phyloP scores from a whole-genome alignment of 441 rosid genomes.

The Gossypium schwendimanii region DNA sequence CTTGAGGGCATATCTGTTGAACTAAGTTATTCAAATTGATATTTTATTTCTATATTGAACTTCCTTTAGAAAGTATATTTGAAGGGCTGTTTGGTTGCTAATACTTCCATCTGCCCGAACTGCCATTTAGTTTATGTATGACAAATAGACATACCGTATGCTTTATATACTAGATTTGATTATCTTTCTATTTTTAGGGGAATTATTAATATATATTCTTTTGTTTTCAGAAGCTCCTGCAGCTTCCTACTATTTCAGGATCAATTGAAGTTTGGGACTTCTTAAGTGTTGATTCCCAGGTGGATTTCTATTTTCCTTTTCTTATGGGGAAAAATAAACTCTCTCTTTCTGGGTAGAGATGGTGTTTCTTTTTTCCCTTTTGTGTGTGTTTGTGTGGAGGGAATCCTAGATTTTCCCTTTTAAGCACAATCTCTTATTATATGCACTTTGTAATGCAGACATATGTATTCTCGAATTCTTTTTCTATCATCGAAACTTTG shows the following conservation, averaged over 20 bases:
- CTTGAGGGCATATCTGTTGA: not conserved
- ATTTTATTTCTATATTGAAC: not conserved
- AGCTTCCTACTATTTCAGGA: slow-evolving; percentile 84
- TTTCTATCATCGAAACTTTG: slow-evolving; percentile 85
- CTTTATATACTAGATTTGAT: not conserved
- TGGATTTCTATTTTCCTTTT: slow-evolving; percentile 16
- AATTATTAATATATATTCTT: not conserved
- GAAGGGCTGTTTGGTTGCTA: not conserved
- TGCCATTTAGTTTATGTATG: not conserved
- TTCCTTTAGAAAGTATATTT: not conserved
- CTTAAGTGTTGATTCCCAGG: slow-evolving; percentile 98
- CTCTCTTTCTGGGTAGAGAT: not conserved
- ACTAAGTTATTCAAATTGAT: slow-evolving; percentile 1
- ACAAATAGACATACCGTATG: not conserved
- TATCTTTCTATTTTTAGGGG: slow-evolving; percentile 9
- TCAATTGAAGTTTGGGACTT: slow-evolving; percentile 99
- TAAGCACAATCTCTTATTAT: slow-evolving; percentile 16
- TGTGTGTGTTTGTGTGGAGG: not conserved
- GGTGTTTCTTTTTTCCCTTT: not conserved
- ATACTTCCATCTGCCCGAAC: not conserved
- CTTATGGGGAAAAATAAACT: not conserved
- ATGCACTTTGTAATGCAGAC: slow-evolving; percentile 63
- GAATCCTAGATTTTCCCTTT: not conserved
- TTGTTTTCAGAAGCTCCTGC: slow-evolving; percentile 56
- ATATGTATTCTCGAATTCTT: slow-evolving; percentile 81